phyloP scores from a whole-genome alignment of 2,329 filamentous ascomycete species.

The Claviceps africana region DNA sequence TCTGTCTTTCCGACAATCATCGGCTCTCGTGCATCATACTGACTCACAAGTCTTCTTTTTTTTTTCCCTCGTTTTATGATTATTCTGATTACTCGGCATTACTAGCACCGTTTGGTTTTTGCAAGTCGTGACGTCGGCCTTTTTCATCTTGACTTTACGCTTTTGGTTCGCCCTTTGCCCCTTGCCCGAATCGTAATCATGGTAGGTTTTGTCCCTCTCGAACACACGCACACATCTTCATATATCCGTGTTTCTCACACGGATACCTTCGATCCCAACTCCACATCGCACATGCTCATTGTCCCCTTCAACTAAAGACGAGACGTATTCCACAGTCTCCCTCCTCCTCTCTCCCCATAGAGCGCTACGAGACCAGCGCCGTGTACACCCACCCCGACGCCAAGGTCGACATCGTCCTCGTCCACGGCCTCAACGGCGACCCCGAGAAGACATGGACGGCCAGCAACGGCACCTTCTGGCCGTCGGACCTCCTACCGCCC shows the following conservation, averaged over 20 bases:
- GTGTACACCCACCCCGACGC: slow-evolving; percentile 46
- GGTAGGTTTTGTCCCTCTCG: not conserved
- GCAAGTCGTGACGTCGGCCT: not conserved
- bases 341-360: slow-evolving; percentile 5
- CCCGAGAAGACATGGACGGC: slow-evolving; percentile 50
- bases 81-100: not conserved
- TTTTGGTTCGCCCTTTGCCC: not conserved
- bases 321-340: not conserved
- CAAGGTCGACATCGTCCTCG: slow-evolving; percentile 51
- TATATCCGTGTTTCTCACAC: not conserved
- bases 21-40: not conserved
- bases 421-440: slow-evolving; percentile 56
- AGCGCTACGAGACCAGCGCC: slow-evolving; percentile 42
- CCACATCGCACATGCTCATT: no score
- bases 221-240: no score
- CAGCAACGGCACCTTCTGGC: slow-evolving; percentile 51
- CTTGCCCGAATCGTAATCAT: not conserved
- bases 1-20: not conserved
- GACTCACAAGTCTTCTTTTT: not conserved
- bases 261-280: not conserved
- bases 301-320: not conserved
- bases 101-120: not conserved
- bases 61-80: not conserved
- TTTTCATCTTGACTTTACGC: not conserved
- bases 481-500: slow-evolving; percentile 48